A percentile compares a stretch with the other conserved stretches of the same genome.
Conservation (phyloP, 2,329 filamentous ascomycete genomes). For the Cytospora mali region DNA sequence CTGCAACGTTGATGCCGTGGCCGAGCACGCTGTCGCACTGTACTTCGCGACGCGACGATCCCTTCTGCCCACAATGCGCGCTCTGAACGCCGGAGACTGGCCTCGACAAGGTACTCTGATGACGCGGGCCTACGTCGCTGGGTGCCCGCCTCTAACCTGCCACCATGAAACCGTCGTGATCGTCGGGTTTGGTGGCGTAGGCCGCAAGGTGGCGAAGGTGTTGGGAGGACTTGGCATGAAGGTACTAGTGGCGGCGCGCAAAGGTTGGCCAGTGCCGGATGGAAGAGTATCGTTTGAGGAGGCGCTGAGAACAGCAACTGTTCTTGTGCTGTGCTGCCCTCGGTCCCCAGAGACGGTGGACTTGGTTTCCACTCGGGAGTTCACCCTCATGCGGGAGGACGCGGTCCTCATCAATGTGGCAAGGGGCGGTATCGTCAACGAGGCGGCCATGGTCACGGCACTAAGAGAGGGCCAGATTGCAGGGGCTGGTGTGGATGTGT, state of each 20-base stretch:
- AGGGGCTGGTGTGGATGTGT: conserved; percentile 38
- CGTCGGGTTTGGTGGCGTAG: conserved; percentile 32
- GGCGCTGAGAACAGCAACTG: background rate
- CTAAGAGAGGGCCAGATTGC: conserved; percentile 33
- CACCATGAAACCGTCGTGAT: conserved; percentile 34
- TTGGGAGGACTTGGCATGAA: conserved; percentile 22
- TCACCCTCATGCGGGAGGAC: conserved; percentile 31
- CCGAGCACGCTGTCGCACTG: too few species aligned
- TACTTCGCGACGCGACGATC: too few species aligned
- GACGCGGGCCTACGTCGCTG: conserved; percentile 24
- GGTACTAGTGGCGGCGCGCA: conserved; percentile 19
- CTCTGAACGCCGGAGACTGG: conserved; percentile 37
- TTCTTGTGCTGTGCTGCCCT: conserved; percentile 29
- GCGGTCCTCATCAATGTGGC: conserved; percentile 37
- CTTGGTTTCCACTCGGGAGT: conserved; percentile 32
- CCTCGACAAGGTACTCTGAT: conserved; percentile 33
- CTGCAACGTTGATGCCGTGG: too few species aligned
- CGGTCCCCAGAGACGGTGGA: conserved; percentile 29
- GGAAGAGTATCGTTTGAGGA: conserved; percentile 8
- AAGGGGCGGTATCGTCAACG: conserved; percentile 37
- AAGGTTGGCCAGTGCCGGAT: conserved; percentile 25
- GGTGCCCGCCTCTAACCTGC: conserved; percentile 30
- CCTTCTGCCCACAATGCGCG: too few species aligned
- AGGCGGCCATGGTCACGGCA: conserved; percentile 35
- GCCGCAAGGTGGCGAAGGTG: conserved; percentile 1